A percentile compares a stretch with the other conserved stretches of the same genome.
phyloP scores from a whole-genome alignment of 2,329 filamentous ascomycete genomes.

The Nannizziopsis barbatae region DNA sequence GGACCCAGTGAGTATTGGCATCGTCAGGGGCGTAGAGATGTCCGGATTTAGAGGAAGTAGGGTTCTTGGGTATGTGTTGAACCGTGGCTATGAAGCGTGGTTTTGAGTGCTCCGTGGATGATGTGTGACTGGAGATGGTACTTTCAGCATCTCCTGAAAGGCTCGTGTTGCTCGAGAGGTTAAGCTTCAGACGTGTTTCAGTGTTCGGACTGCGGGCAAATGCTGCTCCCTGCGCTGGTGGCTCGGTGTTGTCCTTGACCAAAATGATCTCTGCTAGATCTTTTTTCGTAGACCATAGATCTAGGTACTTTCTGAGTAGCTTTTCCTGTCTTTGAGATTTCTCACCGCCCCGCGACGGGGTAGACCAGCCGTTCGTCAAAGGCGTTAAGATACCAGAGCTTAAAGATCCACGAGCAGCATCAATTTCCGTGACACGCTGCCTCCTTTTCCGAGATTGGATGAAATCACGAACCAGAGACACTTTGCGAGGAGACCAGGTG shows the following conservation, averaged over 20 bases:
- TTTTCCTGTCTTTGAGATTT: slow-evolving; percentile 29
- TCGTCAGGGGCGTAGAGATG: slow-evolving; percentile 78
- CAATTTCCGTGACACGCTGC: slow-evolving; percentile 65
- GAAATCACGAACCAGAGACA: slow-evolving; percentile 83
- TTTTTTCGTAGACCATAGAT: slow-evolving; percentile 34
- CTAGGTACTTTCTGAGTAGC: slow-evolving; percentile 33
- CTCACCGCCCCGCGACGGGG: slow-evolving; percentile 21
- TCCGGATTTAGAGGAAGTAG: slow-evolving; percentile 69
- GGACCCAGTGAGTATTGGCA: slow-evolving; percentile 73
- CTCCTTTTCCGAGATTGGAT: slow-evolving; percentile 63
- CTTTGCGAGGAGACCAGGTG: slow-evolving; percentile 77
- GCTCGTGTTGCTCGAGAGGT: slow-evolving; percentile 22
- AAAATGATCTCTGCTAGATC: slow-evolving; percentile 35
- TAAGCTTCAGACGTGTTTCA: slow-evolving; percentile 3
- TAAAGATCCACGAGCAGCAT: slow-evolving; percentile 44
- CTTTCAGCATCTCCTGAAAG: slow-evolving; percentile 14
- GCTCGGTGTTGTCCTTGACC: slow-evolving; percentile 36
- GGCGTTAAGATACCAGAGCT: slow-evolving; percentile 31
- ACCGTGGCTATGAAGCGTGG: slow-evolving; percentile 66
- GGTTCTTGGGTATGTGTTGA: slow-evolving; percentile 68
- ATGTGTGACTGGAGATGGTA: slow-evolving; percentile 4
- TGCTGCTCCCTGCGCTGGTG: slow-evolving; percentile 29
- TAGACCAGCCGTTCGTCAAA: slow-evolving; percentile 29
- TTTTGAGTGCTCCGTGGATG: slow-evolving; percentile 25
- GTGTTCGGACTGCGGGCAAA: slow-evolving; percentile 16